These are phyloP conservation scores for Calonectria pteridis DNA, from an alignment of 2,329 filamentous ascomycete species.

Conservation along the genomic window DNA sequence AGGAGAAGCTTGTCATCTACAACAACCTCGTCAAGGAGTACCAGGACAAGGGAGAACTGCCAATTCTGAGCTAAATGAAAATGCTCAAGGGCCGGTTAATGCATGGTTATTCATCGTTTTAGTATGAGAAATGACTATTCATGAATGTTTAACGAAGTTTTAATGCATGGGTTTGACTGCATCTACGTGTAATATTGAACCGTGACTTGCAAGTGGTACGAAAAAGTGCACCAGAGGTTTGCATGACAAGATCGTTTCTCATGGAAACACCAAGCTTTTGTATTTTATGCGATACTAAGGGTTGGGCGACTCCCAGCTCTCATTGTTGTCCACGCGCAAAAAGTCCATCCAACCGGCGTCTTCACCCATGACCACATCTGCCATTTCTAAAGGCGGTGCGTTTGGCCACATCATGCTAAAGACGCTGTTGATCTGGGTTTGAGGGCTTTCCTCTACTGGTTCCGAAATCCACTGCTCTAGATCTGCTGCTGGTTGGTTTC, in stretches of 20 bases:
- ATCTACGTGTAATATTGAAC: neutral
- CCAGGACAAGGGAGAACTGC: slow-evolving; percentile 46
- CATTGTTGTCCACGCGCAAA: slow-evolving; percentile 36
- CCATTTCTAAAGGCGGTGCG: slow-evolving; percentile 51
- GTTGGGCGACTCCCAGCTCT: slow-evolving; percentile 26
- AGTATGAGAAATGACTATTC: neutral
- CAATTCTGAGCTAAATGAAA: slow-evolving; percentile 16
- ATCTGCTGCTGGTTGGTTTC: neutral
- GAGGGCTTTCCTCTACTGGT: slow-evolving; percentile 53
- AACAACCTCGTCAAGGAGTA: slow-evolving; percentile 49
- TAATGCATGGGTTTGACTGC: neutral
- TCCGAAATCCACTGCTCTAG: slow-evolving; percentile 23
- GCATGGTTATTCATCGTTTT: neutral
- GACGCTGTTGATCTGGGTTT: slow-evolving; percentile 57
- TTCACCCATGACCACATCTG: slow-evolving; percentile 53
- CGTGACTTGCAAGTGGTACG: too few relatives aligned
- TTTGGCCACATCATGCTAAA: slow-evolving; percentile 62
- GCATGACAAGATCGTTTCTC: neutral
- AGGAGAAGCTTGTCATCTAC: slow-evolving; percentile 50
- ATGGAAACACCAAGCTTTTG: neutral
- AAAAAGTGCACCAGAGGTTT: neutral
- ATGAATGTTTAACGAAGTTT: neutral
- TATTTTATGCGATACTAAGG: neutral
- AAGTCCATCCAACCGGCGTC: slow-evolving; percentile 54
- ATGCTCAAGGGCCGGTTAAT: too few relatives aligned